Base-by-base conservation (phyloP, 805 yeast genomes). In the Yarrowia yakushimensis region DNA sequence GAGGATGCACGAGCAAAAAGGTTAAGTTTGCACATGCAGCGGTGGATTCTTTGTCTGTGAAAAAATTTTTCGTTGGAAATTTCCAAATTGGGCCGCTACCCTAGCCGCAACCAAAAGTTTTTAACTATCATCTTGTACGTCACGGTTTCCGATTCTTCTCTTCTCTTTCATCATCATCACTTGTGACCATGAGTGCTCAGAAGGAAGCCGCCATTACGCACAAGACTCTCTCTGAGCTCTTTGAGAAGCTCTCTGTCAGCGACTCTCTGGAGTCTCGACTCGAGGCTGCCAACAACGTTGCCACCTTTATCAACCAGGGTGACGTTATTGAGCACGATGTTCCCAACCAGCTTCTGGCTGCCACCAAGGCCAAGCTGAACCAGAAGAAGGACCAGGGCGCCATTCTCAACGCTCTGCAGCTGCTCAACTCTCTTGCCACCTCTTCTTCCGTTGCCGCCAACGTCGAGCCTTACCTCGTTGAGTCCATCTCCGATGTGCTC, bases 281-380 rank as follows among this genome's bases (percentile, higher is more conserved):
- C 66, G 85, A 83, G 75, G 92, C 96, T 76, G 94, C 97, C 74
- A 77, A 87, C 72, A 90, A 89, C 76, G 89, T 94, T 72, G 85
- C 98, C 69, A 83, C 94, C 67, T 92, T 94, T 83, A 84, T 94
- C 79, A 93, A 93, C 81, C 48, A 55, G 48, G 96, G 97, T 70
- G 89, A 93, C 75, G 91, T 92, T 80, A 92, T 93, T 77, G 99
- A 94, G 82, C 98, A 94, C 79, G 98, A 93, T 80, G 94, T 91
- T 69, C 98, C 99, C 73, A 86, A 80, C 73, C 85, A 84, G 73
- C 91, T 93, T 84, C 90, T 93, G 78, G 78, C 77, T 67, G 84
- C 87, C 76, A 84, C 94, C 76, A 80, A 82, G 76, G 83, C 82
- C 72, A 85, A 94, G 70, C 81, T 93, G 73, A 79, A 81, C 77